A percentile compares a stretch with the other conserved stretches of the same genome.
Evolutionary conservation across 1,284 basidiomycete species (phyloP).

Genomic region (Apiotrichum laibachii): DNA sequence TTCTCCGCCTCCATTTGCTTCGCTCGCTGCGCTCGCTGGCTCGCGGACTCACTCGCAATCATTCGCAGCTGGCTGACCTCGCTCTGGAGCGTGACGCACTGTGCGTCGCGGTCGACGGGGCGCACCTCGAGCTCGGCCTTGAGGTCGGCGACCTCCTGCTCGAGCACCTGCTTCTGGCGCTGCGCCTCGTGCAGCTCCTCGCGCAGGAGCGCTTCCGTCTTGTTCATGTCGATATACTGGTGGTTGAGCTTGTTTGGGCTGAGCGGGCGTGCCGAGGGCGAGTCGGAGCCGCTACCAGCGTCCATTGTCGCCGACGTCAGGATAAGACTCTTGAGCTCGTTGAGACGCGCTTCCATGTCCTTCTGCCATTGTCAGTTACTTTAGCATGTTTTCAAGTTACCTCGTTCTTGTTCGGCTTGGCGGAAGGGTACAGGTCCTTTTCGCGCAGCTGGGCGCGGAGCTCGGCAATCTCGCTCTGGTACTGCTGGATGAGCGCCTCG

Average conservation of each 20-base stretch:
- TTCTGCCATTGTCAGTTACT: constrained; percentile 50
- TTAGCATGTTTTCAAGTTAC: not conserved
- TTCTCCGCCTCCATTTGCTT: no score
- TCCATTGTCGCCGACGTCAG: constrained; percentile 72
- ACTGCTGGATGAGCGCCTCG: constrained; percentile 80
- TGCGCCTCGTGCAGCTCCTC: constrained; percentile 76
- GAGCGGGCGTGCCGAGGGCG: constrained; percentile 62
- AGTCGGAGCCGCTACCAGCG: not conserved
- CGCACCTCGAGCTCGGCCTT: constrained; percentile 47
- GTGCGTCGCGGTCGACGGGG: constrained; percentile 37
- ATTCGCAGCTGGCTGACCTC: constrained; percentile 45
- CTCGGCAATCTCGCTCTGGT: constrained; percentile 85
- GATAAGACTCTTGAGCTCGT: constrained; percentile 81
- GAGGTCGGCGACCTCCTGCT: constrained; percentile 67
- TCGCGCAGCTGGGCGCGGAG: constrained; percentile 54
- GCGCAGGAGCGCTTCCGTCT: constrained; percentile 74
- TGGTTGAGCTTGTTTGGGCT: constrained; percentile 69
- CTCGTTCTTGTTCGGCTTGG: constrained; percentile 49
- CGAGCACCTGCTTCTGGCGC: constrained; percentile 66
- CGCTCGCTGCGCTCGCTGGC: not conserved
- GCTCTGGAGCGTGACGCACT: constrained; percentile 46
- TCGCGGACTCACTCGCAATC: constrained; percentile 41
- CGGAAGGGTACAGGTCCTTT: constrained; percentile 56
- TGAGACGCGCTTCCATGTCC: constrained; percentile 73
- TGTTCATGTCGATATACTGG: constrained; percentile 64